phyloP scores from a whole-genome alignment of 2,329 filamentous ascomycete genomes.

The Aspergillus arachidicola region DNA sequence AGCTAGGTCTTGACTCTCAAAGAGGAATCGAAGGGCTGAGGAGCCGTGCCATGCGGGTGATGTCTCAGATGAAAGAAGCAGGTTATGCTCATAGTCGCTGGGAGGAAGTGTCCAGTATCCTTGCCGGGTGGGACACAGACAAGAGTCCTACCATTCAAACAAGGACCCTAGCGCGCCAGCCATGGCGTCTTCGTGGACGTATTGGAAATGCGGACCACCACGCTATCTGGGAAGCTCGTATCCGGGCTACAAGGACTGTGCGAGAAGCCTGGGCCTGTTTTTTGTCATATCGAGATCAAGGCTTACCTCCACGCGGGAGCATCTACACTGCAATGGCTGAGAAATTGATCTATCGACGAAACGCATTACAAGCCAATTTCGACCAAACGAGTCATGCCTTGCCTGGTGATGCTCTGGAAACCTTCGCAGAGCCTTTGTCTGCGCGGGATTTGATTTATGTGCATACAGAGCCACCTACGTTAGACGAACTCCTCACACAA shows the following conservation, averaged over 20 bases:
- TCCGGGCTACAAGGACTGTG: slow-evolving; percentile 61
- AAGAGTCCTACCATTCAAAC: slow-evolving; percentile 65
- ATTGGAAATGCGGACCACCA: slow-evolving; percentile 27
- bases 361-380: slow-evolving; percentile 25
- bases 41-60: slow-evolving; percentile 58
- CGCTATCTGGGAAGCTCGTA: slow-evolving; percentile 59
- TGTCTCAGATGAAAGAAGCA: slow-evolving; percentile 61
- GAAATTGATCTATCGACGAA: slow-evolving; percentile 51
- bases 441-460: slow-evolving; percentile 62
- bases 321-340: slow-evolving; percentile 61
- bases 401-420: slow-evolving; percentile 60
- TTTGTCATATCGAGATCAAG: slow-evolving; percentile 55
- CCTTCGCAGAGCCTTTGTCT: slow-evolving; percentile 57
- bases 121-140: slow-evolving; percentile 66
- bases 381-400: slow-evolving; percentile 35
- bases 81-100: slow-evolving; percentile 56
- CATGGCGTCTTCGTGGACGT: slow-evolving; percentile 21
- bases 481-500: slow-evolving; percentile 54
- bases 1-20: slow-evolving; percentile 61
- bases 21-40: slow-evolving; percentile 59
- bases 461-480: slow-evolving; percentile 54
- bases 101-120: slow-evolving; percentile 57
- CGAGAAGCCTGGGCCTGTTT: slow-evolving; percentile 69
- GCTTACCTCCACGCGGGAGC: slow-evolving; percentile 36
- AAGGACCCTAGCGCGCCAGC: slow-evolving; percentile 46